These are phyloP conservation scores for Somion occarium DNA, from an alignment of 1,284 basidiomycete species.

Conservation along the genomic window DNA sequence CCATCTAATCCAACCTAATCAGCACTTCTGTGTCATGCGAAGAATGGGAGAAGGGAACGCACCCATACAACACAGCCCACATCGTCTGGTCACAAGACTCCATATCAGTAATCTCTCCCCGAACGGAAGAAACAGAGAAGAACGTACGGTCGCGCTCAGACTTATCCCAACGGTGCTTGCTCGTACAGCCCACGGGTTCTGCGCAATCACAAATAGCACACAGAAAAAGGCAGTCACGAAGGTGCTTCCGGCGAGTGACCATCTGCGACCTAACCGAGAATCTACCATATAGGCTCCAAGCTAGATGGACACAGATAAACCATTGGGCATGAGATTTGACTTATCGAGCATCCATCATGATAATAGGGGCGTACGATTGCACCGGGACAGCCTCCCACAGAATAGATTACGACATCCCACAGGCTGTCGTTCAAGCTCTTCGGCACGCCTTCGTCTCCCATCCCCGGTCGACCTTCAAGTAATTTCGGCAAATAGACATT, in stretches of 20 bases:
- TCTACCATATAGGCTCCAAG: slow-evolving; percentile 80
- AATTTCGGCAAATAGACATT: slow-evolving; percentile 94
- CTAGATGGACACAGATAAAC: background rate
- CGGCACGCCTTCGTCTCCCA: slow-evolving; percentile 28
- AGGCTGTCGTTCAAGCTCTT: slow-evolving; percentile 62
- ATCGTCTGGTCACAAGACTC: slow-evolving; percentile 50
- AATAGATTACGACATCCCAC: slow-evolving; percentile 81
- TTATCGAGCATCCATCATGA: background rate
- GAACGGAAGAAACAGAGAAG: background rate
- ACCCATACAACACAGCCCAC: slow-evolving; percentile 89
- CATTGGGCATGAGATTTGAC: background rate
- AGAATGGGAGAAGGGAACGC: slow-evolving; percentile 9
- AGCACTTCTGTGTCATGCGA: background rate
- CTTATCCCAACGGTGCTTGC: slow-evolving; percentile 78
- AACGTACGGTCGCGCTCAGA: slow-evolving; percentile 70
- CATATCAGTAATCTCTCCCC: background rate
- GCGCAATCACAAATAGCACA: slow-evolving; percentile 64
- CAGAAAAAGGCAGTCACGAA: slow-evolving; percentile 81
- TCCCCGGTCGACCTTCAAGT: slow-evolving; percentile 54
- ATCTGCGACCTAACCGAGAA: slow-evolving; percentile 66
- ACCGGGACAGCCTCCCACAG: slow-evolving; percentile 83
- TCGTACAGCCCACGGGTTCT: slow-evolving; percentile 62
- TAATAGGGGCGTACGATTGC: slow-evolving; percentile 56
- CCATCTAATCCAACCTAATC: slow-evolving; percentile 45
- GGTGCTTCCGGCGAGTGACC: slow-evolving; percentile 79